phyloP scores from a whole-genome alignment of 2,329 filamentous ascomycete genomes.

The Sporothrix mexicana region DNA sequence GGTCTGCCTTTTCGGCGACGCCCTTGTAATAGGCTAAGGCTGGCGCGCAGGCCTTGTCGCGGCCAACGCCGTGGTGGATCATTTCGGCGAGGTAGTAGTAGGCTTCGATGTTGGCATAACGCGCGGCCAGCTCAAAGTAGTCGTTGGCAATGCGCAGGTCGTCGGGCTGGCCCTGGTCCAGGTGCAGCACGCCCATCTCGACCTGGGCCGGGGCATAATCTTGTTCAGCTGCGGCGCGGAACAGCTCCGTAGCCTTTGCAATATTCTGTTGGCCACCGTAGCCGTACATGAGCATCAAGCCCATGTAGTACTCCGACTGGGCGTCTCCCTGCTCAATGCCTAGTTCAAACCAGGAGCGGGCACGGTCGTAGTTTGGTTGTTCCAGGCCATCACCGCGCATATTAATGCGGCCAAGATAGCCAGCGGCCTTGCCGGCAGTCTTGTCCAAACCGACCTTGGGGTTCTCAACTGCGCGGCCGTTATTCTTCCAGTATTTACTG shows the following conservation, averaged over 20 bases:
- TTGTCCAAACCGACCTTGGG: slow-evolving; percentile 75
- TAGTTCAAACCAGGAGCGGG: slow-evolving; percentile 81
- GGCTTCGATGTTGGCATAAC: slow-evolving; percentile 84
- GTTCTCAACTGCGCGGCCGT: slow-evolving; percentile 75
- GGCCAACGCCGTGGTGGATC: slow-evolving; percentile 77
- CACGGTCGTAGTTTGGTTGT: slow-evolving; percentile 75
- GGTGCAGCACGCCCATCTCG: slow-evolving; percentile 79
- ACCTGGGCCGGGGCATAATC: slow-evolving; percentile 82
- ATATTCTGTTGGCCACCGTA: slow-evolving; percentile 70
- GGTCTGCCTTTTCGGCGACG: slow-evolving; percentile 75
- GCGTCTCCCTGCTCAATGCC: slow-evolving; percentile 77
- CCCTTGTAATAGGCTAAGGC: slow-evolving; percentile 84
- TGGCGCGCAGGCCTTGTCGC: slow-evolving; percentile 77
- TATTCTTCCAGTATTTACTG: slow-evolving; percentile 78
- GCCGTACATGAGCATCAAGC: slow-evolving; percentile 81
- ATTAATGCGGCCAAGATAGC: slow-evolving; percentile 87
- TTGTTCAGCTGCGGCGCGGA: slow-evolving; percentile 80
- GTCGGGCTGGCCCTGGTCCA: slow-evolving; percentile 75
- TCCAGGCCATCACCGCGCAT: slow-evolving; percentile 83
- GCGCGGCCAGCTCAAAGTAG: slow-evolving; percentile 85
- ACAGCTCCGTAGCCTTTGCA: slow-evolving; percentile 73
- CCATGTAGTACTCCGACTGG: slow-evolving; percentile 83
- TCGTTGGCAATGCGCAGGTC: slow-evolving; percentile 79
- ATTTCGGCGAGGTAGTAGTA: slow-evolving; percentile 93
- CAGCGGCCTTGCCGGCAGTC: slow-evolving; percentile 80